These are phyloP conservation scores for Backusella liffmaniae DNA, from an alignment of 192 early-diverging fungal genomes.

Conservation along the genomic window DNA sequence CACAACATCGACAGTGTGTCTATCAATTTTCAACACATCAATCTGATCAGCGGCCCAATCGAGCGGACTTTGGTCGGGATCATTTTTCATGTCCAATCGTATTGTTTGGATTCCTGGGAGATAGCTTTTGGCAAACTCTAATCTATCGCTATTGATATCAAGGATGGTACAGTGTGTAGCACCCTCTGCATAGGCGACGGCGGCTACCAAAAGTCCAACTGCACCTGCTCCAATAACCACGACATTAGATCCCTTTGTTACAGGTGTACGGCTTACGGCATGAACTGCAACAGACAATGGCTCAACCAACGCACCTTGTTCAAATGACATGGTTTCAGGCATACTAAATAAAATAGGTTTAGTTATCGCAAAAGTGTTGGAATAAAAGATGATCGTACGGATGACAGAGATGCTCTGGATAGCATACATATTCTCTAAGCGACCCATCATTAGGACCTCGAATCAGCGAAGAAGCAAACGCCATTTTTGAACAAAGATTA, in stretches of 20 bases:
- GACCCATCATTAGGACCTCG: conserved; percentile 25
- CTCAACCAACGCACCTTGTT: conserved; percentile 39
- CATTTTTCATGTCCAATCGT: neutral
- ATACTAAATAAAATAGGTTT: neutral
- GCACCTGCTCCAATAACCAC: conserved; percentile 41
- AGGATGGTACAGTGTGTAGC: conserved; percentile 22
- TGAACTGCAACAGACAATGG: conserved; percentile 39
- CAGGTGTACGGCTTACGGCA: conserved; percentile 24
- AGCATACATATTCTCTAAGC: neutral
- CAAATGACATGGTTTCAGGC: conserved; percentile 27
- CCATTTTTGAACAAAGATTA: conserved; percentile 42
- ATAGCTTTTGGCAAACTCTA: conserved; percentile 30
- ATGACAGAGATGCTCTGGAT: neutral
- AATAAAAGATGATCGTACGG: neutral
- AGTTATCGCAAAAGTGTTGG: no score
- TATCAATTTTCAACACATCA: neutral
- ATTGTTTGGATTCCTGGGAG: neutral
- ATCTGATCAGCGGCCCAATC: neutral
- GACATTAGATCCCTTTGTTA: conserved; percentile 18
- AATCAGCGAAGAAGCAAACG: conserved; percentile 32
- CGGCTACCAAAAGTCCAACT: conserved; percentile 32
- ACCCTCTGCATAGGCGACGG: conserved; percentile 30
- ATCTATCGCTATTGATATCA: conserved; percentile 31
- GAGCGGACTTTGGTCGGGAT: neutral
- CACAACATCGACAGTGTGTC: conserved; percentile 13